Percentiles rank a stretch among this genome's conserved stretches.
These are phyloP conservation scores for Lodderomyces parapsilosis DNA, from an alignment of 1,139 yeast genomes.

Conservation along the genomic window DNA sequence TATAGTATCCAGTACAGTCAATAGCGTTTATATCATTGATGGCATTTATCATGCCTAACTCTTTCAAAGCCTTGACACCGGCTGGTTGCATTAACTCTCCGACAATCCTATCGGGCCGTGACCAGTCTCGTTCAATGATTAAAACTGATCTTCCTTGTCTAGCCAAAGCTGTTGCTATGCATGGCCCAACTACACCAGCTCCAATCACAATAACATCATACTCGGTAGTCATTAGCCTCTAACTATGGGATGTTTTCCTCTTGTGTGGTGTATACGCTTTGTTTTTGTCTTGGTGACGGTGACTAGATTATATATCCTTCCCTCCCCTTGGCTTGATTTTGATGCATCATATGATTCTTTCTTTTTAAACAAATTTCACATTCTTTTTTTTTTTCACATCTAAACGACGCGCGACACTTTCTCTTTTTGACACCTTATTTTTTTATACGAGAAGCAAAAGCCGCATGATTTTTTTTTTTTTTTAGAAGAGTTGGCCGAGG, in stretches of 20 bases:
- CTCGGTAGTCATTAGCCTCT: constrained; percentile 1
- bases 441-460: background rate
- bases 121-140: constrained; percentile 84
- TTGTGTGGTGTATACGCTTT: background rate
- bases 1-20: constrained; percentile 76
- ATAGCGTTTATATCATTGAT: constrained; percentile 81
- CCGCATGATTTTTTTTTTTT: background rate
- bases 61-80: constrained; percentile 77
- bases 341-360: constrained; percentile 4
- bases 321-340: no score
- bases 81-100: constrained; percentile 98
- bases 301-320: background rate
- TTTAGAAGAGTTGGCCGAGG: no score
- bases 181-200: constrained; percentile 96
- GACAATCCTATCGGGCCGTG: constrained; percentile 91
- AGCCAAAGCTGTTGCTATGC: constrained; percentile 86
- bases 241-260: background rate
- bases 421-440: background rate
- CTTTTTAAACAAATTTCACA: background rate
- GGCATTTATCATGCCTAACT: constrained; percentile 79
- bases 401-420: constrained; percentile 5
- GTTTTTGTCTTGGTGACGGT: background rate
- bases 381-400: background rate
- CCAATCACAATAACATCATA: constrained; percentile 78
- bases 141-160: constrained; percentile 81